Evolutionary conservation across 1,139 yeast species (phyloP), one percentile per base, ranked within the genome.

Genomic region (Candida sp.): DNA sequence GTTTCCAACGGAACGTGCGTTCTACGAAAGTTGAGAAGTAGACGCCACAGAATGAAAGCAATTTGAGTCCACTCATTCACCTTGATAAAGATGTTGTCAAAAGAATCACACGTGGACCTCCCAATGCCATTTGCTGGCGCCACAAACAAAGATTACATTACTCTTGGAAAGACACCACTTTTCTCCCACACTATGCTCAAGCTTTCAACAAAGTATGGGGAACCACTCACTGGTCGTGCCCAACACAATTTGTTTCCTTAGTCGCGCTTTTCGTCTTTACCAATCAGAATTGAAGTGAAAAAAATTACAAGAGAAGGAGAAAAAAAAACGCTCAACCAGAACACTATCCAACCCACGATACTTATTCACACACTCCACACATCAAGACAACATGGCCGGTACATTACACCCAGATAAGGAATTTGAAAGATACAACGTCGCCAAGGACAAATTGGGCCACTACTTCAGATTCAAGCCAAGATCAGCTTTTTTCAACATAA

Each of bases 361-460:
- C 35, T 9, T 5, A 9, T 33, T 32, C 35, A 37, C 35, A 12
- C 17, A 17, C 17, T 17, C 17, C 17, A 17, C 17, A 17, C 17
- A 17, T 17, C 17, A 17, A 17, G 17, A 17, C 17, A 17, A 17
- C 17, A 77, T 77, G 82, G 82, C 81, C 48, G 75, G 68, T 52
- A 77, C 82, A 46, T 72, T 77, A 58, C 71, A 62, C 61, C 80
- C 79, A 59, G 82, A 77, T 59, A 72, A 71, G 49, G 78, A 69
- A 51, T 69, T 76, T 48, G 76, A 73, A 62, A 69, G 70, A 58
- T 77, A 76, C 69, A 77, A 77, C 59, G 57, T 64, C 32, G 80
- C 80, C 49, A 76, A 71, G 58, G 81, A 77, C 56, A 70, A 68
- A 54, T 59, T 68, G 42, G 81, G 81, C 37, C 72, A 70, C 59